A percentile compares a stretch with the other conserved stretches of the same genome.
Evolutionary conservation across 805 yeast genomes (phyloP).

Genomic region (Citeromyces nyonsensis): DNA sequence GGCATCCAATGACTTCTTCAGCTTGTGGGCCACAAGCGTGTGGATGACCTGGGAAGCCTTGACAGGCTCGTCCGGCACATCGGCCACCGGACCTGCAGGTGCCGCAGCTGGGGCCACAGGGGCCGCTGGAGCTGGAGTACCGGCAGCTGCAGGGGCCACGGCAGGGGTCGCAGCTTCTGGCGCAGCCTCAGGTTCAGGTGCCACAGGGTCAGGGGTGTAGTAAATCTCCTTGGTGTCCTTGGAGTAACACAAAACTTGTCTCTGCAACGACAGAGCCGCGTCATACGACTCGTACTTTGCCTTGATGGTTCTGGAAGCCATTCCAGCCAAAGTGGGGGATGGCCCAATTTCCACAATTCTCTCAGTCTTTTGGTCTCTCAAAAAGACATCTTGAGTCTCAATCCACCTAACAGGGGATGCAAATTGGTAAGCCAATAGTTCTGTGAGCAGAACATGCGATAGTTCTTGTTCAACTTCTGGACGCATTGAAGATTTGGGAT

Average conservation of each 20-base stretch:
- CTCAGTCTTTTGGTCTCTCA: conserved; percentile 89
- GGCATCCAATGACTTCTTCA: conserved; percentile 80
- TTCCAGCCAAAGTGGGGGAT: conserved; percentile 95
- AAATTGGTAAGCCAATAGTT: conserved; percentile 93
- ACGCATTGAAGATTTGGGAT: conserved; percentile 29
- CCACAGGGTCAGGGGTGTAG: conserved; percentile 76
- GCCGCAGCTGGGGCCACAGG: conserved; percentile 52
- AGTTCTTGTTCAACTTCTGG: conserved; percentile 97
- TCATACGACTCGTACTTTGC: conserved; percentile 95
- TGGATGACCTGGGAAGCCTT: conserved; percentile 73
- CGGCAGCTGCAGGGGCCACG: conserved; percentile 27
- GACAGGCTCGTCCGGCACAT: conserved; percentile 81
- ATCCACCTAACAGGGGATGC: conserved; percentile 99
- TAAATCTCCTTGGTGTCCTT: conserved; percentile 94
- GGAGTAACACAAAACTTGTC: conserved; percentile 91
- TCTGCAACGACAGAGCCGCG: conserved; percentile 85
- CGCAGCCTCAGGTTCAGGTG: conserved; percentile 20
- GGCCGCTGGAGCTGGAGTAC: conserved; percentile 46
- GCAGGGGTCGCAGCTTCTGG: conserved; percentile 18
- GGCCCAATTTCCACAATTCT: conserved; percentile 98
- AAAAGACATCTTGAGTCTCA: conserved; percentile 96
- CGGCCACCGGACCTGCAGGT: conserved; percentile 67
- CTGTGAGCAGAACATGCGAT: conserved; percentile 88
- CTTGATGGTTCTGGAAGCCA: conserved; percentile 93
- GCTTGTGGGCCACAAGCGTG: conserved; percentile 86